These are phyloP conservation scores for Sporopachydermia cereana DNA, from an alignment of 1,139 yeast genomes.

Conservation along the genomic window DNA sequence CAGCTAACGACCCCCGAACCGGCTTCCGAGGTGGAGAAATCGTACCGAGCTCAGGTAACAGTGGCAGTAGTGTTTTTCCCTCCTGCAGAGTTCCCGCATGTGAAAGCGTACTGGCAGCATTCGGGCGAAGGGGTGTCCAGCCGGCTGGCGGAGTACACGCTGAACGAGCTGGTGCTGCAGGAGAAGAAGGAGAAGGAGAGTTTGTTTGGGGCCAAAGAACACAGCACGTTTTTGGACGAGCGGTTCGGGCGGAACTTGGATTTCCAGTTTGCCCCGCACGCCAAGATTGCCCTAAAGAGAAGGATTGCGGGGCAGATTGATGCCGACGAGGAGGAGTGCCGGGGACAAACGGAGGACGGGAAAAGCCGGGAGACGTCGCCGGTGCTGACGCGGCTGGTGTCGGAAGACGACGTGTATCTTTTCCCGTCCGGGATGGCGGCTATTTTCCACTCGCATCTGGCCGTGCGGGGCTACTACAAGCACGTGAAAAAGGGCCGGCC, in stretches of 20 bases:
- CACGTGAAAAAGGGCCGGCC: conserved; percentile 13
- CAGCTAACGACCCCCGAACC: conserved; percentile 74
- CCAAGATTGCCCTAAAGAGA: conserved; percentile 60
- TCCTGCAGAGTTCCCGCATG: conserved; percentile 40
- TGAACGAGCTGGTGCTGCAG: conserved; percentile 40
- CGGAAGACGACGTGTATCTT: conserved; percentile 62
- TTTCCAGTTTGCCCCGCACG: conserved; percentile 59
- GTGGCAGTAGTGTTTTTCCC: conserved; percentile 74
- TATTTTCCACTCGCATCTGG: conserved; percentile 71
- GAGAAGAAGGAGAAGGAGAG: conserved; percentile 11
- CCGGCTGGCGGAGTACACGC: conserved; percentile 73
- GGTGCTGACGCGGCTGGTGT: conserved; percentile 15
- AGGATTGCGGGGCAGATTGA: conserved; percentile 64
- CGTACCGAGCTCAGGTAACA: conserved; percentile 48
- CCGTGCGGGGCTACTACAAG: conserved; percentile 33
- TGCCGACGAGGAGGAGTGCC: conserved; percentile 26
- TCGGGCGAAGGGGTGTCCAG: conserved; percentile 93
- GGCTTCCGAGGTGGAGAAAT: conserved; percentile 38
- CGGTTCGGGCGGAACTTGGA: conserved; percentile 85
- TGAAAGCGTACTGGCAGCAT: conserved; percentile 92
- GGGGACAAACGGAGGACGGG: conserved; percentile 23
- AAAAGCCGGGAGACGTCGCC: conserved; percentile 8
- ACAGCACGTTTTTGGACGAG: conserved; percentile 67
- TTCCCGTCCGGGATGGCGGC: conserved; percentile 92
- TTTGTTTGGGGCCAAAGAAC: conserved; percentile 34